phyloP scores from a whole-genome alignment of 176 grass and related monocot species.

The Poa pratensis region DNA sequence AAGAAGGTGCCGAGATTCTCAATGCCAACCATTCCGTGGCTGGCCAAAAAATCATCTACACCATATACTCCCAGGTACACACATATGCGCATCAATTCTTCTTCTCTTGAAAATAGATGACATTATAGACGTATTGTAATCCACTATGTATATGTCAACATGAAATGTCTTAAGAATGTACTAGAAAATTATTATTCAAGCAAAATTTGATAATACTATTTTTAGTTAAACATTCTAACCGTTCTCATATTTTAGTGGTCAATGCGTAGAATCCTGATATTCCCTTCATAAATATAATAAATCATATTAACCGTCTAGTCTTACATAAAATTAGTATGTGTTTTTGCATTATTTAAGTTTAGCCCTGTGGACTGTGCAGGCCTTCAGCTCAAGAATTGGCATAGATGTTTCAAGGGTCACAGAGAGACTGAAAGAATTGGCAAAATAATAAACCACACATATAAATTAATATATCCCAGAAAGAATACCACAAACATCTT shows the following conservation, averaged over 20 bases:
- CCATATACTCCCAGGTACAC: constrained; percentile 59
- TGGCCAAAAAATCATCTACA: constrained; percentile 51
- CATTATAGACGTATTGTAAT: too few species aligned
- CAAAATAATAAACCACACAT: neutral
- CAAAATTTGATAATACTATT: neutral
- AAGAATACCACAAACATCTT: neutral
- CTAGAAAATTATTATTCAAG: neutral
- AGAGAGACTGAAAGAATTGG: neutral
- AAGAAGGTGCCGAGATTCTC: constrained; percentile 71
- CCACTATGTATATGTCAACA: too few species aligned
- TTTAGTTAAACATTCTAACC: neutral
- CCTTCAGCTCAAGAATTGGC: constrained; percentile 14
- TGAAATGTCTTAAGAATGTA: neutral
- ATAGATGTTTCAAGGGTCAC: constrained; percentile 5
- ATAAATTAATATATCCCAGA: too few species aligned
- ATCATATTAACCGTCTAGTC: neutral
- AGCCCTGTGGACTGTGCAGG: neutral
- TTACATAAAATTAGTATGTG: neutral
- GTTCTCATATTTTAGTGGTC: neutral
- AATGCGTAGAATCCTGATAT: too few species aligned
- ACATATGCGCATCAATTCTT: neutral
- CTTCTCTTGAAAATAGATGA: too few species aligned
- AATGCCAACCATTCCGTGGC: constrained; percentile 48
- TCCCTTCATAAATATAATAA: neutral
- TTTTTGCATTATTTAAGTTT: neutral